These are phyloP conservation scores for Cystobasidium pallidum DNA, from an alignment of 1,284 basidiomycete species.

Conservation along the genomic window DNA sequence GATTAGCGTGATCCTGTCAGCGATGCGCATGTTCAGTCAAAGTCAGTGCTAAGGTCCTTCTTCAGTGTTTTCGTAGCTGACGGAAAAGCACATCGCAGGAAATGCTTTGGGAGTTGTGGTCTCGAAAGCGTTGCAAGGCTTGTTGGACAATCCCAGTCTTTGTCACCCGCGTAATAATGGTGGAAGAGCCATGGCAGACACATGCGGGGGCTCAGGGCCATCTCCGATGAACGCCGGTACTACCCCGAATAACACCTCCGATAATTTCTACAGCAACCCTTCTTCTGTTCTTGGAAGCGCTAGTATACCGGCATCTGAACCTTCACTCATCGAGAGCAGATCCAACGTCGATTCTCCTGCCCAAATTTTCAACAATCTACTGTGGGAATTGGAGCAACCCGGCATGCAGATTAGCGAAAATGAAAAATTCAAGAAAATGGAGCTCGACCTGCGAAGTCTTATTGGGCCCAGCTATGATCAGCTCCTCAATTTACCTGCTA, in stretches of 20 bases:
- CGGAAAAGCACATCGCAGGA: neutral
- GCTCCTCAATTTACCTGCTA: constrained; percentile 15
- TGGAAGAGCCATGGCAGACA: constrained; percentile 5
- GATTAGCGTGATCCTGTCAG: constrained; percentile 48
- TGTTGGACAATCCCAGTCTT: constrained; percentile 42
- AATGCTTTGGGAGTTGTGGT: constrained; percentile 28
- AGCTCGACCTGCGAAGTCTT: constrained; percentile 33
- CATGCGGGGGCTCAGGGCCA: constrained; percentile 8
- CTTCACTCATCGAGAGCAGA: neutral
- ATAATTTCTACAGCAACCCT: constrained; percentile 1
- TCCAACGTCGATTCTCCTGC: constrained; percentile 21
- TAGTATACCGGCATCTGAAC: neutral
- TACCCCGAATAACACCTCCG: neutral
- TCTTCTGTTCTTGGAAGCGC: neutral
- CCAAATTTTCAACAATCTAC: constrained; percentile 20
- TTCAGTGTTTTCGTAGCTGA: neutral
- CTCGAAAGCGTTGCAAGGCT: constrained; percentile 36
- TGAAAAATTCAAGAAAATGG: constrained; percentile 42
- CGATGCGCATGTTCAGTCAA: constrained; percentile 42
- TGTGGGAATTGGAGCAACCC: constrained; percentile 41
- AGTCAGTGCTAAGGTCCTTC: constrained; percentile 33
- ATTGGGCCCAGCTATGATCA: constrained; percentile 39
- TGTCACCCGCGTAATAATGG: constrained; percentile 43
- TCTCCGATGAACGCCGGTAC: neutral
- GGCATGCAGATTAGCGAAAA: constrained; percentile 37